A percentile compares a stretch with the other conserved stretches of the same genome.
Evolutionary conservation across 108 stramenopile species (phyloP).

Genomic region (Halocafeteria seosinensis): DNA sequence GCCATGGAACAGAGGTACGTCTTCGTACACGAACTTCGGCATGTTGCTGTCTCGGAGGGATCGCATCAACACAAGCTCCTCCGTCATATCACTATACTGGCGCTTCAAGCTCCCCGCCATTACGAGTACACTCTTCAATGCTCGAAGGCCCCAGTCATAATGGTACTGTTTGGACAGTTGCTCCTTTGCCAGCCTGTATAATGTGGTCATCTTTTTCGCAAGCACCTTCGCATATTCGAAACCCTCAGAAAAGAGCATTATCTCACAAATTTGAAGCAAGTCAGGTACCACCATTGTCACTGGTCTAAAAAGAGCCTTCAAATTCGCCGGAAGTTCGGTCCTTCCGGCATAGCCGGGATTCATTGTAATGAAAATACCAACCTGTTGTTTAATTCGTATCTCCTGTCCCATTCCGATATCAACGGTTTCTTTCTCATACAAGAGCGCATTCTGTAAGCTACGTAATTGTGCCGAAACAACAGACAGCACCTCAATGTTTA

Average conservation of each 20-base stretch:
- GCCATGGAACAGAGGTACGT: constrained; percentile 47
- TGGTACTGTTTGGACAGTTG: constrained; percentile 54
- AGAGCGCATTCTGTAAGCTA: constrained; percentile 46
- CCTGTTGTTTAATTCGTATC: constrained; percentile 38
- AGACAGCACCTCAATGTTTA: constrained; percentile 56
- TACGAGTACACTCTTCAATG: constrained; percentile 77
- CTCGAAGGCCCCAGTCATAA: constrained; percentile 55
- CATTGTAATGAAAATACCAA: constrained; percentile 58
- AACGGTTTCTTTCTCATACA: constrained; percentile 32
- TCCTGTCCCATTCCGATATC: constrained; percentile 43
- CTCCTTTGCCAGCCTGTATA: constrained; percentile 49
- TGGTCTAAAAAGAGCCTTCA: constrained; percentile 52
- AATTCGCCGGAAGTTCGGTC: constrained; percentile 53
- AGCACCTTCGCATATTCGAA: constrained; percentile 45
- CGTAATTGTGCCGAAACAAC: constrained; percentile 49
- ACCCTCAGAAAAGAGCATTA: constrained; percentile 59
- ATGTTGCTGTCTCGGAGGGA: constrained; percentile 52
- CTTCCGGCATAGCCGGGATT: constrained; percentile 55
- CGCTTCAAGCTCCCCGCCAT: constrained; percentile 97
- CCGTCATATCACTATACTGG: constrained; percentile 46
- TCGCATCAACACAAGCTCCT: constrained; percentile 52
- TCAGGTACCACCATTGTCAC: constrained; percentile 59
- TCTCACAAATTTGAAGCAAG: constrained; percentile 50
- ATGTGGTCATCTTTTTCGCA: constrained; percentile 53
- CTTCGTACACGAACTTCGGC: constrained; percentile 57